Conservation (phyloP, 1,139 yeast species). For the Hansenula lynferdii region DNA sequence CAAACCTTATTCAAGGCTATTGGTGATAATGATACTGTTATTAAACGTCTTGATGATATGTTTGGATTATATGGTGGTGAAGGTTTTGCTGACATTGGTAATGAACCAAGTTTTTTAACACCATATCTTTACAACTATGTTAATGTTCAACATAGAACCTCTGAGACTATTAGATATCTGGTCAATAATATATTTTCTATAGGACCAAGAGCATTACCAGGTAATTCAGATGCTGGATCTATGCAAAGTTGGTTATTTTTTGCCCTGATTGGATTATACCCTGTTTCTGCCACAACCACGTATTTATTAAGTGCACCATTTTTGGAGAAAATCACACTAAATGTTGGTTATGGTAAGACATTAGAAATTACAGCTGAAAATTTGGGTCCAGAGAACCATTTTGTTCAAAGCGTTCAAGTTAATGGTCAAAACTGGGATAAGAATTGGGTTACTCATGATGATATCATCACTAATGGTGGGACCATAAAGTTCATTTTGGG, state of each 20-base stretch:
- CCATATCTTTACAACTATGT: conserved; percentile 31
- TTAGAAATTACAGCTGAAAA: conserved; percentile 28
- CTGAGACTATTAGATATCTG: conserved; percentile 30
- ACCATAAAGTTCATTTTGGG: conserved; percentile 13
- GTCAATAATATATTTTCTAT: conserved; percentile 27
- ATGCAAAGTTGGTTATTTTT: conserved; percentile 37
- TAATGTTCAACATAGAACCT: conserved; percentile 28
- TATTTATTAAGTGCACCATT: conserved; percentile 33
- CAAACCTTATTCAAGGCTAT: conserved; percentile 26
- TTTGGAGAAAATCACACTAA: conserved; percentile 24
- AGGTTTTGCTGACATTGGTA: conserved; percentile 30
- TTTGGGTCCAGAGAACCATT: conserved; percentile 22
- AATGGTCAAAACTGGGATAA: conserved; percentile 28
- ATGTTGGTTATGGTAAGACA: conserved; percentile 26
- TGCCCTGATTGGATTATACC: conserved; percentile 33
- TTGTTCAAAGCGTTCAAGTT: conserved; percentile 27
- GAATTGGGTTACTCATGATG: conserved; percentile 34
- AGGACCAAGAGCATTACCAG: conserved; percentile 30
- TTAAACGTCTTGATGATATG: conserved; percentile 33
- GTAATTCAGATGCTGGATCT: conserved; percentile 38
- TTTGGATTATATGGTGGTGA: conserved; percentile 29
- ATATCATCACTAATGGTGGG: conserved; percentile 29
- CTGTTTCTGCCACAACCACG: conserved; percentile 34
- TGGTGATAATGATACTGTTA: conserved; percentile 28
- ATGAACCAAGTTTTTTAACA: conserved; percentile 33